Evolutionary conservation across 495 filamentous ascomycete genomes (phyloP).

Genomic region (Endocarpon pusillum): DNA sequence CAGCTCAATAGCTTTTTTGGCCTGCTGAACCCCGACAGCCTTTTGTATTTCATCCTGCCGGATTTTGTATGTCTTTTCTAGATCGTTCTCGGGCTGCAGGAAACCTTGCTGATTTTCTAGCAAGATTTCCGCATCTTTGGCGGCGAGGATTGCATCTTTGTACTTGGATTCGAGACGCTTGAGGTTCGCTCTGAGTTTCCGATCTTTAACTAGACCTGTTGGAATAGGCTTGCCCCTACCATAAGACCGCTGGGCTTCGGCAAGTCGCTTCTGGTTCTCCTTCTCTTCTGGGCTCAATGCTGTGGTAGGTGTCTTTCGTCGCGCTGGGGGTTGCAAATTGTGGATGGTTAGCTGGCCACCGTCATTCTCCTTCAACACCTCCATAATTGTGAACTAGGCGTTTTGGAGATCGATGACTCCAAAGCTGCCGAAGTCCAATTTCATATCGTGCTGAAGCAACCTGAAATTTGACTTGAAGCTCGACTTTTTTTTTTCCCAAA

Average conservation of each 20-base stretch:
- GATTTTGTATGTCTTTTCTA: slow-evolving; percentile 84
- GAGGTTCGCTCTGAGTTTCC: slow-evolving; percentile 73
- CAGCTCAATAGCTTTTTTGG: slow-evolving; percentile 83
- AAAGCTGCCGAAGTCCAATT: no score
- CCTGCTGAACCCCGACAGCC: slow-evolving; percentile 60
- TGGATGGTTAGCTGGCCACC: slow-evolving; percentile 1
- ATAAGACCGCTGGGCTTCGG: slow-evolving; percentile 62
- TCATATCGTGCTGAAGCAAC: no score
- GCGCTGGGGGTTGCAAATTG: slow-evolving; percentile 1
- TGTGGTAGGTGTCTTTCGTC: slow-evolving; percentile 1
- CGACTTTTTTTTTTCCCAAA: no score
- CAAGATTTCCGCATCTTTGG: slow-evolving; percentile 89
- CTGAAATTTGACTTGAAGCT: no score
- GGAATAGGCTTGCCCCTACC: slow-evolving; percentile 60
- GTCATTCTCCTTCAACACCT: background rate
- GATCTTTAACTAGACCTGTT: slow-evolving; percentile 49
- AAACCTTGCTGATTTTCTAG: slow-evolving; percentile 77
- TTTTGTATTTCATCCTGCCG: slow-evolving; percentile 70
- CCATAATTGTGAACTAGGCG: no score
- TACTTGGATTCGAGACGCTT: slow-evolving; percentile 63
- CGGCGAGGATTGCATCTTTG: slow-evolving; percentile 58
- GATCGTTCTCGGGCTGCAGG: slow-evolving; percentile 69
- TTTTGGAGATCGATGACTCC: no score
- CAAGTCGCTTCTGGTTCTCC: slow-evolving; percentile 23
- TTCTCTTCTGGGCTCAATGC: slow-evolving; percentile 6